A percentile compares a stretch with the other conserved stretches of the same genome.
Conservation (phyloP, 1,284 basidiomycete species). For the Coniophora puteana region DNA sequence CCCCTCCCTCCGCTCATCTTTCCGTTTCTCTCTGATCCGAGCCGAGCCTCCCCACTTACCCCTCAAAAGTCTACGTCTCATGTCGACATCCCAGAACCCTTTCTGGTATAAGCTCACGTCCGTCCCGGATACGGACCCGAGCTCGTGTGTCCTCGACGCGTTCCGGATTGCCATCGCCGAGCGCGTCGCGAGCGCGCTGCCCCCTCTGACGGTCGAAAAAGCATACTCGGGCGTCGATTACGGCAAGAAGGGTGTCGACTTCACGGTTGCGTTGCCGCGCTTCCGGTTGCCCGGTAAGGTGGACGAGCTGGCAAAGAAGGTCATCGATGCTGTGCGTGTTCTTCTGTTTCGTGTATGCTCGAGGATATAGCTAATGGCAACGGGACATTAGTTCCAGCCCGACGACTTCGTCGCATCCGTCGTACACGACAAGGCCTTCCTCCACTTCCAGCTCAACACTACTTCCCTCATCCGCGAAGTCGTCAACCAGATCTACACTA, state of each 20-base stretch:
- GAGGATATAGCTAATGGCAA: background rate
- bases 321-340: conserved; percentile 65
- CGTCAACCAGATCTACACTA: conserved; percentile 77
- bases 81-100: too few relatives aligned
- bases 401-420: conserved; percentile 68
- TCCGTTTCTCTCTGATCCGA: too few relatives aligned
- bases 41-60: too few relatives aligned
- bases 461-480: conserved; percentile 72
- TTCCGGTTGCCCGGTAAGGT: conserved; percentile 87
- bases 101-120: too few relatives aligned
- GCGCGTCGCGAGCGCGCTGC: conserved; percentile 68
- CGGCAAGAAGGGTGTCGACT: conserved; percentile 91
- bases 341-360: background rate
- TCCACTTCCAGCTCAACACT: conserved; percentile 78
- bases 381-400: conserved; percentile 53
- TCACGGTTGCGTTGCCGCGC: conserved; percentile 88
- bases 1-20: too few relatives aligned
- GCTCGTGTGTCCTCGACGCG: conserved; percentile 72
- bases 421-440: conserved; percentile 72
- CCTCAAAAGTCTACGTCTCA: too few relatives aligned
- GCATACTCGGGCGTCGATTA: conserved; percentile 86
- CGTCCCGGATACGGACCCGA: conserved; percentile 68
- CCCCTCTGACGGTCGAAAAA: conserved; percentile 64
- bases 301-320: conserved; percentile 73
- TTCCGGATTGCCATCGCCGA: conserved; percentile 86